Evolutionary conservation across 306 rosid species (phyloP).

Genomic region (Vachellia pachyceras): DNA sequence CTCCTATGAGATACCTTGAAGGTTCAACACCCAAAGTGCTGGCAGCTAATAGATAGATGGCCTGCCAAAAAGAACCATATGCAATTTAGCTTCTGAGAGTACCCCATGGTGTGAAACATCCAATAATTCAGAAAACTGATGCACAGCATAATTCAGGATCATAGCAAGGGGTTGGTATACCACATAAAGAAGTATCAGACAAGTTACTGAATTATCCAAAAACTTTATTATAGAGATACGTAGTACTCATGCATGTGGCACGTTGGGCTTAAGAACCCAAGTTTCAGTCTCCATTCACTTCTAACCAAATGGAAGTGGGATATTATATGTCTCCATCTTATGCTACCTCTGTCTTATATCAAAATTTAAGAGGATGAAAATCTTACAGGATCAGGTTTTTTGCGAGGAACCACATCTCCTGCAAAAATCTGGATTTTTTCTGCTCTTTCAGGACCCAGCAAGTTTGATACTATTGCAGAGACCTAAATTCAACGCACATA

Average conservation of each 20-base stretch:
- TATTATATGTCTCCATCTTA: conserved; percentile 2
- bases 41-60: conserved; percentile 87
- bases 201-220: conserved; percentile 10
- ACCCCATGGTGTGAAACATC: conserved; percentile 4
- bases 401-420: conserved; percentile 96
- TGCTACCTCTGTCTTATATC: not conserved
- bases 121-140: conserved; percentile 8
- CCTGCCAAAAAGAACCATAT: conserved; percentile 63
- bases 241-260: not conserved
- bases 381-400: conserved; percentile 98
- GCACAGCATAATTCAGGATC: conserved; percentile 1
- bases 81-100: conserved; percentile 35
- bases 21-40: conserved; percentile 85
- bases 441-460: conserved; percentile 89
- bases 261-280: not conserved
- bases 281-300: conserved; percentile 26
- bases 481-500: conserved; percentile 65
- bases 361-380: conserved; percentile 34
- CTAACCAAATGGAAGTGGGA: conserved; percentile 22
- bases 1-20: conserved; percentile 67
- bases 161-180: not conserved
- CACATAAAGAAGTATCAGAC: conserved; percentile 11
- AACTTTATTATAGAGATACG: conserved; percentile 2
- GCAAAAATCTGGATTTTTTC: conserved; percentile 92
- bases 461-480: conserved; percentile 90